Evolutionary conservation across 352 stramenopile genomes (phyloP).

Genomic region (Pythium phragmitis): DNA sequence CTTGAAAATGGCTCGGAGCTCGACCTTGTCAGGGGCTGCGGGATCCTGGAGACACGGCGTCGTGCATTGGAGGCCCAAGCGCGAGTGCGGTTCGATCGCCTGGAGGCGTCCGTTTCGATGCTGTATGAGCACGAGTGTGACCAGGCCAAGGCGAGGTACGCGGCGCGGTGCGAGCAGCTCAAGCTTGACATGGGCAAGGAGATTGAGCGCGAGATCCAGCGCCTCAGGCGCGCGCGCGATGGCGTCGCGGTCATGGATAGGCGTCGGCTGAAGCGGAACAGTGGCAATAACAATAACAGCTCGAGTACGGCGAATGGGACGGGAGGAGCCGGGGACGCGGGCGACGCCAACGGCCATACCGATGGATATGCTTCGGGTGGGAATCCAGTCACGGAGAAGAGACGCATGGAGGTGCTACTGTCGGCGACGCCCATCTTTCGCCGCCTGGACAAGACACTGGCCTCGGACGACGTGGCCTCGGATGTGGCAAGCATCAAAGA

Average conservation of each 20-base stretch:
- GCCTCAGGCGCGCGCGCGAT: slow-evolving; percentile 54
- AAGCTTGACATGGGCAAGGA: slow-evolving; percentile 51
- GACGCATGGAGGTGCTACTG: slow-evolving; percentile 50
- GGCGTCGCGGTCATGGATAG: slow-evolving; percentile 68
- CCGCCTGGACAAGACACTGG: slow-evolving; percentile 38
- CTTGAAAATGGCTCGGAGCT: slow-evolving; percentile 34
- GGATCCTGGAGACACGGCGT: slow-evolving; percentile 28
- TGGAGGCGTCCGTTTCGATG: slow-evolving; percentile 25
- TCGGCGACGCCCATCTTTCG: slow-evolving; percentile 50
- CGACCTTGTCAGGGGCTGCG: slow-evolving; percentile 40
- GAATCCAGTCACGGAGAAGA: slow-evolving; percentile 51
- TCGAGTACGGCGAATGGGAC: slow-evolving; percentile 17
- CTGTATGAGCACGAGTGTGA: slow-evolving; percentile 46
- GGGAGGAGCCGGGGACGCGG: slow-evolving; percentile 22
- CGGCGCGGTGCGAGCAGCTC: slow-evolving; percentile 45
- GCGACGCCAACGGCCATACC: background rate
- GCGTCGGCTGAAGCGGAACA: slow-evolving; percentile 31
- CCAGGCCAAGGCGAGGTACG: slow-evolving; percentile 40
- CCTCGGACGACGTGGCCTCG: slow-evolving; percentile 29
- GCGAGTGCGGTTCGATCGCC: slow-evolving; percentile 32
- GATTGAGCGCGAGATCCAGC: slow-evolving; percentile 50
- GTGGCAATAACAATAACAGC: slow-evolving; percentile 27
- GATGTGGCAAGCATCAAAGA: slow-evolving; percentile 45
- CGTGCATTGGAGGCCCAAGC: slow-evolving; percentile 30
- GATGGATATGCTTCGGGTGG: slow-evolving; percentile 23